Conservation (phyloP, 441 rosid species). For the Viola pubescens region DNA sequence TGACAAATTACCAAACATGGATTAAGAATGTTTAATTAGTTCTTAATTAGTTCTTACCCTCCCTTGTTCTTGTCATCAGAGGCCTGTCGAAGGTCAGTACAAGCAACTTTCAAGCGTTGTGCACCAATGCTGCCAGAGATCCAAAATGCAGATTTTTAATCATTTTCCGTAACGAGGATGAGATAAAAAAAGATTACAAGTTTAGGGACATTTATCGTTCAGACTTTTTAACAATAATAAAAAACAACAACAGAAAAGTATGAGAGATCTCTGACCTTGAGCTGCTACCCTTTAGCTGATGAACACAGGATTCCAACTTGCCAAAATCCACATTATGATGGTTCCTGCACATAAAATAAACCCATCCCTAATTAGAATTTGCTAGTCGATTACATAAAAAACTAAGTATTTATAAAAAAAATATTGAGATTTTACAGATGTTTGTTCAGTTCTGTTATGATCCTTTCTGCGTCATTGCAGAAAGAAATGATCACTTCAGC, state of each 20-base stretch:
- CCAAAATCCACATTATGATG: slow-evolving; percentile 22
- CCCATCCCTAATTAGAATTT: no score
- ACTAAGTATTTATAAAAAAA: no score
- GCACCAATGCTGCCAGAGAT: slow-evolving; percentile 34
- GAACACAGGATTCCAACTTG: slow-evolving; percentile 23
- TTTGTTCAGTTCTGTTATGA: slow-evolving; percentile 25
- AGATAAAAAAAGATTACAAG: background rate
- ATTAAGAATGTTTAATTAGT: background rate
- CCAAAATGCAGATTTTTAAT: background rate
- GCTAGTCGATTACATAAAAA: no score
- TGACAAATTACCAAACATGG: background rate
- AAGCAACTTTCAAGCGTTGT: slow-evolving; percentile 25
- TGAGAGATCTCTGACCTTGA: slow-evolving; percentile 18
- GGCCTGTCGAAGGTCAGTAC: slow-evolving; percentile 27
- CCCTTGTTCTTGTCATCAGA: slow-evolving; percentile 20
- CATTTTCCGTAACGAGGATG: background rate
- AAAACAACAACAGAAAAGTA: background rate
- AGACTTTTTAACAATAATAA: background rate
- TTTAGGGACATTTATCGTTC: background rate
- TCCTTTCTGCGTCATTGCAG: slow-evolving; percentile 30
- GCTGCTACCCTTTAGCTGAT: slow-evolving; percentile 35
- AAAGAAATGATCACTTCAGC: slow-evolving; percentile 31
- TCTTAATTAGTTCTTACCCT: slow-evolving; percentile 18
- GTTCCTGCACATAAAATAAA: slow-evolving; percentile 15
- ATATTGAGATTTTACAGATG: slow-evolving; percentile 13